Percentiles rank a stretch among this genome's conserved stretches.
phyloP scores from a whole-genome alignment of 495 filamentous ascomycete species.

The Cercophora newfieldiana region DNA sequence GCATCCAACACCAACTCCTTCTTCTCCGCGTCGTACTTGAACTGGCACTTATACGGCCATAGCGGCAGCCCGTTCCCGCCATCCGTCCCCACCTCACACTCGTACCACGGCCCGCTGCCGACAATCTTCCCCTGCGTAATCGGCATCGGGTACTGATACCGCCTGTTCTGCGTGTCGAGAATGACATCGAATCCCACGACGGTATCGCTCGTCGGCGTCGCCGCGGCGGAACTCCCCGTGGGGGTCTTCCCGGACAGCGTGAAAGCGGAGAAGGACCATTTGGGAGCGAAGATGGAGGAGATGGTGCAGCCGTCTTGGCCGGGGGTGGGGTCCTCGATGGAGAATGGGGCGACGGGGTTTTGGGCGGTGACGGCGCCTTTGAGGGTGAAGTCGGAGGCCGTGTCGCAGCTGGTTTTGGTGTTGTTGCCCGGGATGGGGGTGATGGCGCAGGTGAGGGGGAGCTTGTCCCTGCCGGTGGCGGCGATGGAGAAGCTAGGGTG shows the following conservation, averaged over 20 bases:
- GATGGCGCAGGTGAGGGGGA: slow-evolving; percentile 15
- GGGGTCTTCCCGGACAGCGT: slow-evolving; percentile 7
- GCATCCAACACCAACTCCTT: slow-evolving; percentile 26
- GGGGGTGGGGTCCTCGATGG: slow-evolving; percentile 27
- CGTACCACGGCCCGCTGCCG: slow-evolving; percentile 19
- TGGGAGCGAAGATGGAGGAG: slow-evolving; percentile 26
- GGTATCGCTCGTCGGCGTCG: not conserved
- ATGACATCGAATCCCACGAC: slow-evolving; percentile 30
- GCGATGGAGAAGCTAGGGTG: slow-evolving; percentile 21
- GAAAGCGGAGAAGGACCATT: slow-evolving; percentile 31
- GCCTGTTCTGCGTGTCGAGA: slow-evolving; percentile 16
- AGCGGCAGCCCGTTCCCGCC: slow-evolving; percentile 24
- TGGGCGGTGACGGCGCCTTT: slow-evolving; percentile 16
- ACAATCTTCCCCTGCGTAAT: slow-evolving; percentile 17
- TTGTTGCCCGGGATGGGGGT: not conserved
- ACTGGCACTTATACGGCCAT: slow-evolving; percentile 26
- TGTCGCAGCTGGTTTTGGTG: slow-evolving; percentile 4
- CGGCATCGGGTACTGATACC: slow-evolving; percentile 30
- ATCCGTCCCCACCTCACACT: slow-evolving; percentile 23
- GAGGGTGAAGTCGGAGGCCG: not conserved
- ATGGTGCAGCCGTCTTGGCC: slow-evolving; percentile 32
- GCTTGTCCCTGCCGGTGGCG: slow-evolving; percentile 11
- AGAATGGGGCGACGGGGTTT: slow-evolving; percentile 25
- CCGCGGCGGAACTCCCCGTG: not conserved
- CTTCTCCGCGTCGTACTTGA: slow-evolving; percentile 20